Percentiles rank a stretch among this genome's conserved stretches.
Evolutionary conservation across 2,329 filamentous ascomycete genomes (phyloP).

Genomic region (Apiospora malaysiana): DNA sequence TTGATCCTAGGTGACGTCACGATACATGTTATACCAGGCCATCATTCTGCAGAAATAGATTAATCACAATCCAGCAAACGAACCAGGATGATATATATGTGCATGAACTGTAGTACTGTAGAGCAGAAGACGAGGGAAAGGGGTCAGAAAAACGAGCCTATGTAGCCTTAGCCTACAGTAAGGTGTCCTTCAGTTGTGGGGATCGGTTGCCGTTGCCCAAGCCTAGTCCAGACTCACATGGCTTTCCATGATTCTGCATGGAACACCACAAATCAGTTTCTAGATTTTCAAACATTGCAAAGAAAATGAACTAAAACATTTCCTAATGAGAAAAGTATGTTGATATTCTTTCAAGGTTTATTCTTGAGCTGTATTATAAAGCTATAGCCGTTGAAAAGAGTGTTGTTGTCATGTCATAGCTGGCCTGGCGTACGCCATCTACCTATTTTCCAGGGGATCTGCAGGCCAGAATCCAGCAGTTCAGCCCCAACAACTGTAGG

Average conservation of each 20-base stretch:
- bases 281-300: no score
- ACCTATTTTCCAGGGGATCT: background rate
- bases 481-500: conserved; percentile 18
- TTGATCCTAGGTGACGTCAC: background rate
- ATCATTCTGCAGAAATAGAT: background rate
- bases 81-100: background rate
- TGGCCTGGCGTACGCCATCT: no score
- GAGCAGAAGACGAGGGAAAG: background rate
- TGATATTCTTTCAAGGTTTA: no score
- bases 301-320: no score
- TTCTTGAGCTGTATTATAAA: no score
- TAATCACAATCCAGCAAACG: background rate
- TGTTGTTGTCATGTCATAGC: no score
- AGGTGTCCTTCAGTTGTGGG: background rate
- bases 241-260: no score
- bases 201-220: no score
- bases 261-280: no score
- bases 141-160: background rate
- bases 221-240: background rate
- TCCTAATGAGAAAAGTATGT: no score
- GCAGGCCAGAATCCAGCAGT: no score
- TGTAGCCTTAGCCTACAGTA: background rate
- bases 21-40: background rate
- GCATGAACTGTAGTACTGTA: background rate
- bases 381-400: no score